These are phyloP conservation scores for Fusarium circinatum DNA, from an alignment of 2,329 filamentous ascomycete species.

Conservation along the genomic window DNA sequence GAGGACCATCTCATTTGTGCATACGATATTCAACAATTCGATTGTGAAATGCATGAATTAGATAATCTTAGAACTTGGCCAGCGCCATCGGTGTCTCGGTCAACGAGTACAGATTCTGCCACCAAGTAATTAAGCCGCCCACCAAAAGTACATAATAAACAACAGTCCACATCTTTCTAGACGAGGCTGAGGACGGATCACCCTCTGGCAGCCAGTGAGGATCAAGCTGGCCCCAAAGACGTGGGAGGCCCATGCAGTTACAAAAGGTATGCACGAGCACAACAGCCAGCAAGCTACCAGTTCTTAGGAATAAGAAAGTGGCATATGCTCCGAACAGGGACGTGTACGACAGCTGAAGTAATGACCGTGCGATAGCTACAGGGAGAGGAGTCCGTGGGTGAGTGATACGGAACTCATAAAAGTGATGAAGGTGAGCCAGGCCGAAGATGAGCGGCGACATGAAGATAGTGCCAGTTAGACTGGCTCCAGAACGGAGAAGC, in stretches of 20 bases:
- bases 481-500: constrained; percentile 75
- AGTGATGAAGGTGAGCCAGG: constrained; percentile 92
- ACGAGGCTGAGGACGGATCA: constrained; percentile 37
- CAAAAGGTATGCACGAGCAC: constrained; percentile 87
- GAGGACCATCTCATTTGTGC: constrained; percentile 16
- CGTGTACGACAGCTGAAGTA: constrained; percentile 90
- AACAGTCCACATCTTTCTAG: constrained; percentile 69
- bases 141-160: constrained; percentile 83
- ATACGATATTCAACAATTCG: constrained; percentile 2
- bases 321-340: constrained; percentile 94
- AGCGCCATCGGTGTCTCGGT: constrained; percentile 63
- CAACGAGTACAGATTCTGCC: constrained; percentile 73
- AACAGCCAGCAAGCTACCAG: constrained; percentile 80
- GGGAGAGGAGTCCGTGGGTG: constrained; percentile 75
- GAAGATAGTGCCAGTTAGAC: constrained; percentile 73
- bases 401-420: constrained; percentile 90
- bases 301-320: constrained; percentile 87
- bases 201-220: constrained; percentile 53
- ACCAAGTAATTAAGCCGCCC: constrained; percentile 77
- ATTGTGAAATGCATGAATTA: constrained; percentile 7
- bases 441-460: constrained; percentile 90
- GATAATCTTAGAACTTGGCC: constrained; percentile 42
- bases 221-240: constrained; percentile 83
- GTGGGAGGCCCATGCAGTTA: constrained; percentile 89
- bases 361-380: constrained; percentile 73